phyloP scores from a whole-genome alignment of 2,329 filamentous ascomycete species.

The Pleomassaria siparia region DNA sequence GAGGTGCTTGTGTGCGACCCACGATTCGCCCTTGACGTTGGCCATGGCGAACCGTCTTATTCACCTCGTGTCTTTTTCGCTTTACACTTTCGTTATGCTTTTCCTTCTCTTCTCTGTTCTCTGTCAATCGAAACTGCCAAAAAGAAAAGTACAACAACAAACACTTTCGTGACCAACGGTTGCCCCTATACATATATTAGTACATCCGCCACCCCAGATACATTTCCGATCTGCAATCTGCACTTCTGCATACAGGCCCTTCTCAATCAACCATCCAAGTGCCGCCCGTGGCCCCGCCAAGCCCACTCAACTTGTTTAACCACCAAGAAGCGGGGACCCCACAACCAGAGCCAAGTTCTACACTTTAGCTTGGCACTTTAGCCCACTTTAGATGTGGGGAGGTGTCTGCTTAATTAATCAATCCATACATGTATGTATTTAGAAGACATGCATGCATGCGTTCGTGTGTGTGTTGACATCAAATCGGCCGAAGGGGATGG shows the following conservation, averaged over 20 bases:
- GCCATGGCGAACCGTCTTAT: too few species aligned
- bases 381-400: slow-evolving; percentile 31
- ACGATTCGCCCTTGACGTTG: slow-evolving; percentile 22
- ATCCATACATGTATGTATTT: background rate
- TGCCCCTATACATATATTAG: background rate
- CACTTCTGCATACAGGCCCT: too few species aligned
- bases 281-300: slow-evolving; percentile 27
- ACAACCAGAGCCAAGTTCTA: slow-evolving; percentile 22
- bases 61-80: background rate
- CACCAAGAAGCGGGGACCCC: slow-evolving; percentile 30
- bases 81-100: too few species aligned
- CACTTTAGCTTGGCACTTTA: slow-evolving; percentile 23
- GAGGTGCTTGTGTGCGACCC: slow-evolving; percentile 47
- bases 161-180: slow-evolving; percentile 4
- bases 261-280: slow-evolving; percentile 32
- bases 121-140: too few species aligned
- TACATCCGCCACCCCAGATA: background rate
- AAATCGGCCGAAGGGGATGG: too few species aligned
- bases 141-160: too few species aligned
- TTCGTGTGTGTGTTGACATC: too few species aligned
- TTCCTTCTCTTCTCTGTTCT: too few species aligned
- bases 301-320: slow-evolving; percentile 17
- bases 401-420: background rate
- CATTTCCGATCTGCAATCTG: too few species aligned
- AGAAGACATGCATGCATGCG: too few species aligned